phyloP scores from a whole-genome alignment of 192 early-diverging fungal species.

The Umbelopsis ramanniana region DNA sequence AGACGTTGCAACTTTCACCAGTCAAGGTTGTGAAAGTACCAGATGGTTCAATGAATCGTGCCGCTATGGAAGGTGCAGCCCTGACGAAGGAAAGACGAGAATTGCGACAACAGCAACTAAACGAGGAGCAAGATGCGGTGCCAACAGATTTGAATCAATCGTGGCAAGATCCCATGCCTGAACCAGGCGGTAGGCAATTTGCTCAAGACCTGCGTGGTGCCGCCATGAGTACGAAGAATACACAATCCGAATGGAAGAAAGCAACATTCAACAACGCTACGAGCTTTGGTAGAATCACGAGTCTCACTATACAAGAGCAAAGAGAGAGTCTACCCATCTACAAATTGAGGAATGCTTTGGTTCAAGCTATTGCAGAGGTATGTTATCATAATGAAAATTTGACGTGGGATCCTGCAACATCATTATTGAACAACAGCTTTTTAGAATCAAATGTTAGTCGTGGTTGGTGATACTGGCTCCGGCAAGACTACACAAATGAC shows the following conservation, averaged over 20 bases:
- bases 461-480: conserved; percentile 96
- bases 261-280: conserved; percentile 84
- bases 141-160: conserved; percentile 86
- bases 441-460: conserved; percentile 74
- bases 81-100: conserved; percentile 95
- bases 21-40: conserved; percentile 99
- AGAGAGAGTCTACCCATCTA: conserved; percentile 88
- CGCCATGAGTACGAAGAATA: conserved; percentile 59
- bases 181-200: conserved; percentile 87
- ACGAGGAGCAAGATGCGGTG: conserved; percentile 78
- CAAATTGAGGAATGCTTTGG: conserved; percentile 75
- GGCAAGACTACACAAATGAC: conserved; percentile 99
- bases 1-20: conserved; percentile 85
- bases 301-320: conserved; percentile 79
- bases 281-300: conserved; percentile 91
- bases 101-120: conserved; percentile 76
- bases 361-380: conserved; percentile 77
- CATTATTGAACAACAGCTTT: neutral
- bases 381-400: neutral
- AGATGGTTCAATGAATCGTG: conserved; percentile 95
- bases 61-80: conserved; percentile 90
- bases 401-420: too few relatives aligned
- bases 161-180: conserved; percentile 95
- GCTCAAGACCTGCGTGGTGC: conserved; percentile 89
- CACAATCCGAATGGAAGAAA: conserved; percentile 90